These are phyloP conservation scores for Lagenidium giganteum DNA, from an alignment of 352 stramenopile species.

Conservation along the genomic window DNA sequence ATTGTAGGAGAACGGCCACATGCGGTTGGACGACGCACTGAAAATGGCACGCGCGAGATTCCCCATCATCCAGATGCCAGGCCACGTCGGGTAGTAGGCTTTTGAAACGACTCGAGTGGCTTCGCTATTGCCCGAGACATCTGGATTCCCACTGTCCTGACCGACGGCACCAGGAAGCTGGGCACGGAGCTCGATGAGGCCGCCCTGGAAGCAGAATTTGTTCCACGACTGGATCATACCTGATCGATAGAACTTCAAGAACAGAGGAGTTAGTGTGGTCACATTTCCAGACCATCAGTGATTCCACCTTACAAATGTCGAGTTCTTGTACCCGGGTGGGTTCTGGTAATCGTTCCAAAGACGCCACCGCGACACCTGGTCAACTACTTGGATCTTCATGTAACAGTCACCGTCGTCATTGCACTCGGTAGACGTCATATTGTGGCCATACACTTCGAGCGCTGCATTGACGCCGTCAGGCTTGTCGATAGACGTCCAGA, in stretches of 20 bases:
- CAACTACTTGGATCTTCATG: slow-evolving; percentile 50
- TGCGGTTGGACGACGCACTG: slow-evolving; percentile 81
- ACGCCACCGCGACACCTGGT: slow-evolving; percentile 7
- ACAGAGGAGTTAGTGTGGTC: no score
- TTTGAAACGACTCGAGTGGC: slow-evolving; percentile 38
- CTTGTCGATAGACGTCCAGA: slow-evolving; percentile 88
- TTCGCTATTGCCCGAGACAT: slow-evolving; percentile 21
- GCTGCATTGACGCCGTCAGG: slow-evolving; percentile 70
- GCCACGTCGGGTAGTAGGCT: slow-evolving; percentile 76
- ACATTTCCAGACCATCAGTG: no score
- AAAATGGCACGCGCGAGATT: slow-evolving; percentile 92
- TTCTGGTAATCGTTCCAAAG: slow-evolving; percentile 20
- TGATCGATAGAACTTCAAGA: slow-evolving; percentile 42
- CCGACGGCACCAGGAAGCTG: slow-evolving; percentile 85
- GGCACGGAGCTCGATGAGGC: slow-evolving; percentile 82
- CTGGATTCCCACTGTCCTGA: slow-evolving; percentile 31
- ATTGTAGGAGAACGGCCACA: slow-evolving; percentile 94
- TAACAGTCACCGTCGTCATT: slow-evolving; percentile 43
- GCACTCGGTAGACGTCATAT: slow-evolving; percentile 61
- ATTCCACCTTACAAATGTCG: no score
- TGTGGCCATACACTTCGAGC: slow-evolving; percentile 64
- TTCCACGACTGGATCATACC: slow-evolving; percentile 91
- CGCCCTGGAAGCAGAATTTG: slow-evolving; percentile 93
- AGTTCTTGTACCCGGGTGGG: slow-evolving; percentile 28
- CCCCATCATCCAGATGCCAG: slow-evolving; percentile 92